These are phyloP conservation scores for Mallotus japonicus DNA, from an alignment of 441 rosid species.

Conservation along the genomic window DNA sequence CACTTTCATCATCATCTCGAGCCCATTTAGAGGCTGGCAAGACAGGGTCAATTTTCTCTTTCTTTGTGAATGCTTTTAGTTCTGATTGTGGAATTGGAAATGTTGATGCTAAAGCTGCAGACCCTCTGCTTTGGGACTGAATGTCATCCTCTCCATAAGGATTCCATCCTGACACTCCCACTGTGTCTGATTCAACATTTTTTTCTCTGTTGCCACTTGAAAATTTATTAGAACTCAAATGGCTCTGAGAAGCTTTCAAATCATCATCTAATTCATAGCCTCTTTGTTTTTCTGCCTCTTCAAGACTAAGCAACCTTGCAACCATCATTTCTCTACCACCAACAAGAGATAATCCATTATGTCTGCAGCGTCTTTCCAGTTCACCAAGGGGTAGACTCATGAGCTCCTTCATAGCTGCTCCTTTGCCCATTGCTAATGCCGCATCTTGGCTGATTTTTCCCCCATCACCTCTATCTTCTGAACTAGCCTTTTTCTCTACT, in stretches of 20 bases:
- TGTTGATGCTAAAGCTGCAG: conserved; percentile 42
- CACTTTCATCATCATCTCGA: conserved; percentile 88
- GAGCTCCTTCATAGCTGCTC: conserved; percentile 89
- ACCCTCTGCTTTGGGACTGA: conserved; percentile 38
- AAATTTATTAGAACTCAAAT: conserved; percentile 46
- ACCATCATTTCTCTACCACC: conserved; percentile 99
- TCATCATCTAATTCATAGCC: conserved; percentile 80
- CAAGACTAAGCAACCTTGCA: conserved; percentile 85
- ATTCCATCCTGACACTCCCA: conserved; percentile 45
- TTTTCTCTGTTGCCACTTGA: conserved; percentile 50
- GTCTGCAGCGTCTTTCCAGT: conserved; percentile 97
- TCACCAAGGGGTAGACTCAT: conserved; percentile 88
- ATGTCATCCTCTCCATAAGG: conserved; percentile 48
- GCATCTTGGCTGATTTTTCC: conserved; percentile 68
- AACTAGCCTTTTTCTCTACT: conserved; percentile 57
- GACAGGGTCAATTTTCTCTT: conserved; percentile 74
- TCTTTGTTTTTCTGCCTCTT: conserved; percentile 94
- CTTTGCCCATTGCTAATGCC: conserved; percentile 96
- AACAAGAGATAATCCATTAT: conserved; percentile 93
- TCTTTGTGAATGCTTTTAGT: conserved; percentile 55
- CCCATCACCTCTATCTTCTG: conserved; percentile 50
- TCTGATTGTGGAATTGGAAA: conserved; percentile 70
- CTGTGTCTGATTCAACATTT: conserved; percentile 49
- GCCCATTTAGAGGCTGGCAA: conserved; percentile 98
- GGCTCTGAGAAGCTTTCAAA: conserved; percentile 54